A percentile compares a stretch with the other conserved stretches of the same genome.
Evolutionary conservation across 1,284 basidiomycete species (phyloP).

Genomic region (Marasmius oreades): DNA sequence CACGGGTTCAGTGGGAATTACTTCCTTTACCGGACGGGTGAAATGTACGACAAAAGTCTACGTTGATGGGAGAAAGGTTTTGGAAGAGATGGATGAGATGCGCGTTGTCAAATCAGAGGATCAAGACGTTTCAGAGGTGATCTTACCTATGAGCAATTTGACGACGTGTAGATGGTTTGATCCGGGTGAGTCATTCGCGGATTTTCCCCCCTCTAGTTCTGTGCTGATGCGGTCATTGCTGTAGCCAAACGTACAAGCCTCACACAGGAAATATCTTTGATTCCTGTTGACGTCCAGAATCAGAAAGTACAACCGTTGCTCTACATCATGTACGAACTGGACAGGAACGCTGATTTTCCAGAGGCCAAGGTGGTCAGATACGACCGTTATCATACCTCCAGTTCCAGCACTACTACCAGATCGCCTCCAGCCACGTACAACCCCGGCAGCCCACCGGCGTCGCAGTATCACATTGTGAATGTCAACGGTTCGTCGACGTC

Average conservation of each 20-base stretch:
- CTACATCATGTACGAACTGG: conserved; percentile 63
- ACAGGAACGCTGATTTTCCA: conserved; percentile 50
- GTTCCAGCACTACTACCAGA: conserved; percentile 19
- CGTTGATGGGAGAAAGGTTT: conserved; percentile 42
- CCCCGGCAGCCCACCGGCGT: not conserved
- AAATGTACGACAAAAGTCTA: conserved; percentile 62
- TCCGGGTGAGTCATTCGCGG: conserved; percentile 25
- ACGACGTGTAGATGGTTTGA: conserved; percentile 62
- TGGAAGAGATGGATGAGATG: conserved; percentile 43
- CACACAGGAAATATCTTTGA: conserved; percentile 62
- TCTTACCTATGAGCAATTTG: conserved; percentile 58
- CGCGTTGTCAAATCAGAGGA: conserved; percentile 45
- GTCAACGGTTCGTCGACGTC: not conserved
- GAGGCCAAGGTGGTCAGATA: conserved; percentile 54
- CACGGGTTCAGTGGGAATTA: conserved; percentile 51
- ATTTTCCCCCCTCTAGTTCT: conserved; percentile 19
- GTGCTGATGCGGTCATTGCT: conserved; percentile 21
- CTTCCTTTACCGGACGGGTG: conserved; percentile 43
- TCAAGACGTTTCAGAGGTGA: conserved; percentile 41
- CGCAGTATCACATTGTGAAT: not conserved
- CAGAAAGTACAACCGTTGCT: conserved; percentile 46
- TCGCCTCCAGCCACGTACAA: not conserved
- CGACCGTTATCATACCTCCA: conserved; percentile 39
- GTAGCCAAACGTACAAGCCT: conserved; percentile 50
- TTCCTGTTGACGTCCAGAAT: too few relatives aligned